A percentile compares a stretch with the other conserved stretches of the same genome.
Conservation (phyloP, 345 rosid genomes). For the Iberis pinnata region DNA sequence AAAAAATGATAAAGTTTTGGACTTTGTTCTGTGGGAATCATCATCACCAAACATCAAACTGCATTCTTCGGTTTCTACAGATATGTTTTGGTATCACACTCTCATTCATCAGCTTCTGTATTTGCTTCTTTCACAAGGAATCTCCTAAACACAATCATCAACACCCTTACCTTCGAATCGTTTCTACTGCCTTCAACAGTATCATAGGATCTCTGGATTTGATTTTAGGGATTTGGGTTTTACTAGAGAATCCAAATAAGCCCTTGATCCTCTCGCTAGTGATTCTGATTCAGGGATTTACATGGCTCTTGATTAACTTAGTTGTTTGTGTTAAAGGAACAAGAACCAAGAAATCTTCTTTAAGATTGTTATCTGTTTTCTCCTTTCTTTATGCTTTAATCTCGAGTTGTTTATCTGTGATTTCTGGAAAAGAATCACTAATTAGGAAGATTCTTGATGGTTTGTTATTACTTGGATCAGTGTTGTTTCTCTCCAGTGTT, state of each 20-base stretch:
- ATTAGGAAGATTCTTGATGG: slow-evolving; percentile 41
- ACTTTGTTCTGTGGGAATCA: slow-evolving; percentile 41
- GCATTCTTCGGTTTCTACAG: slow-evolving; percentile 43
- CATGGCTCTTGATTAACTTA: slow-evolving; percentile 54
- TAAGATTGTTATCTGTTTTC: slow-evolving; percentile 45
- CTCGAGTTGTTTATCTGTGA: slow-evolving; percentile 40
- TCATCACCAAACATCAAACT: slow-evolving; percentile 42
- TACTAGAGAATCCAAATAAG: slow-evolving; percentile 47
- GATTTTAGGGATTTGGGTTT: slow-evolving; percentile 47
- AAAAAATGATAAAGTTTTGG: slow-evolving; percentile 41
- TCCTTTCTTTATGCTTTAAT: slow-evolving; percentile 43
- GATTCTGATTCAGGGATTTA: slow-evolving; percentile 49
- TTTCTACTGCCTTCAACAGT: slow-evolving; percentile 50
- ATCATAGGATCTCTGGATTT: slow-evolving; percentile 52
- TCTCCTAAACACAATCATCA: slow-evolving; percentile 17
- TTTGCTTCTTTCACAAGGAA: slow-evolving; percentile 42
- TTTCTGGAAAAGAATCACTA: slow-evolving; percentile 21
- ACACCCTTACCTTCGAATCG: slow-evolving; percentile 34
- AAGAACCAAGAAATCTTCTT: slow-evolving; percentile 27
- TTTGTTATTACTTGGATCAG: slow-evolving; percentile 52
- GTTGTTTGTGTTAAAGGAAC: slow-evolving; percentile 39
- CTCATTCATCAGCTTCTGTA: slow-evolving; percentile 34
- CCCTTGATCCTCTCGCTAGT: slow-evolving; percentile 9
- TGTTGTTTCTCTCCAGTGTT: slow-evolving; percentile 46
- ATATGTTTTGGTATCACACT: slow-evolving; percentile 48